Conservation (phyloP, 73 alveolate species). For the Paramecium bursaria region DNA sequence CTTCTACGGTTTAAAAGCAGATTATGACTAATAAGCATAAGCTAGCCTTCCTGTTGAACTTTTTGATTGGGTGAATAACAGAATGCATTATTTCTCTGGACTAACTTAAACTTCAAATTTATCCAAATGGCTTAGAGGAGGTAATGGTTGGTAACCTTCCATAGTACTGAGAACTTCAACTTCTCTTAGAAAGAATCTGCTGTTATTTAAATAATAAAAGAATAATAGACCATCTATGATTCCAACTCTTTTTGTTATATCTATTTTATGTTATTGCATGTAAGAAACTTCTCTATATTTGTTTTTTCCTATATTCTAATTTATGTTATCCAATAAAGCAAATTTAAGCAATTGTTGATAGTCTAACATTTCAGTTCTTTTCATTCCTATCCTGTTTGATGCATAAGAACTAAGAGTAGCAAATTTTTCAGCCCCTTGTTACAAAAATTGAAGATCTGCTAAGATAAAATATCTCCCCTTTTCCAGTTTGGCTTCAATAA, state of each 20-base stretch:
- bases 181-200: too few relatives aligned
- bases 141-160: too few relatives aligned
- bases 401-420: constrained; percentile 14
- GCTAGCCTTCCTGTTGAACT: too few relatives aligned
- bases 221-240: constrained; percentile 37
- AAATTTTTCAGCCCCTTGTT: neutral
- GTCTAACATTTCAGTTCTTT: constrained; percentile 25
- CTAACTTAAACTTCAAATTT: too few relatives aligned
- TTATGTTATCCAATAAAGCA: neutral
- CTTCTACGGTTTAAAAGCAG: too few relatives aligned
- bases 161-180: too few relatives aligned
- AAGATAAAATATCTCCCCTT: constrained; percentile 50
- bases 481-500: constrained; percentile 20
- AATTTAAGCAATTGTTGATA: constrained; percentile 11
- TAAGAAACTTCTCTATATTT: constrained; percentile 13
- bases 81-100: too few relatives aligned
- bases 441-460: constrained; percentile 13
- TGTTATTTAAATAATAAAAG: constrained; percentile 22
- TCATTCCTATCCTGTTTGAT: neutral
- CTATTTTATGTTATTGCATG: neutral
- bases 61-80: too few relatives aligned
- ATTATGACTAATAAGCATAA: too few relatives aligned
- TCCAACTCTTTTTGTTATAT: constrained; percentile 33
- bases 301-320: neutral
- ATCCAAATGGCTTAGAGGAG: too few relatives aligned